Conservation (phyloP, 2,329 filamentous ascomycete genomes). For the Ceratocystis lukuohia region DNA sequence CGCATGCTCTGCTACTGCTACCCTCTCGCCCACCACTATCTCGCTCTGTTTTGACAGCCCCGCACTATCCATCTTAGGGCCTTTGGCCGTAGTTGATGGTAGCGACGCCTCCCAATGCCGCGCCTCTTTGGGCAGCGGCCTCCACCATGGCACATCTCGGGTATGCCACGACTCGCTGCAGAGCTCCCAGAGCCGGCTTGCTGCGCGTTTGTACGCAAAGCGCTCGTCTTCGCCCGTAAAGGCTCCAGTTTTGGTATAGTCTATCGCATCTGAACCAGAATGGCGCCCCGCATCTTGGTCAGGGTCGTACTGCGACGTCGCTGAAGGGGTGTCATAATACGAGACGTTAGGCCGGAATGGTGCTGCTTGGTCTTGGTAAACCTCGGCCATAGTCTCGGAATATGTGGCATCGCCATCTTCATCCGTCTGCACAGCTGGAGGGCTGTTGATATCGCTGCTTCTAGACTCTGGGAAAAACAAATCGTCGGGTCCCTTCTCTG, state of each 20-base stretch:
- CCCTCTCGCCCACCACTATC: constrained; percentile 10
- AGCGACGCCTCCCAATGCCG: constrained; percentile 48
- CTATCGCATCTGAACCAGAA: constrained; percentile 30
- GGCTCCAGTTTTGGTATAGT: constrained; percentile 54
- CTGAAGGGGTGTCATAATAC: constrained; percentile 40
- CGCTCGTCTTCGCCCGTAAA: constrained; percentile 72
- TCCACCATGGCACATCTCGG: constrained; percentile 51
- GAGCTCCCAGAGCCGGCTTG: constrained; percentile 70
- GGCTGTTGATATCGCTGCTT: constrained; percentile 14
- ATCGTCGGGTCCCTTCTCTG: constrained; percentile 53
- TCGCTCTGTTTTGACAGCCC: constrained; percentile 13
- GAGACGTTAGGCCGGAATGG: constrained; percentile 71
- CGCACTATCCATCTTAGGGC: constrained; percentile 10
- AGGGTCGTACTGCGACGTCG: constrained; percentile 38
- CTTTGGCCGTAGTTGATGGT: constrained; percentile 10
- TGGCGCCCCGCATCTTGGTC: constrained; percentile 44
- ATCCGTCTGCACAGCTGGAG: background rate
- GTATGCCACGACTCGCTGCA: constrained; percentile 61
- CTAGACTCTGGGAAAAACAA: constrained; percentile 59
- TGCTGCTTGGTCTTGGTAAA: constrained; percentile 62
- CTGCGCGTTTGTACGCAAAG: constrained; percentile 67
- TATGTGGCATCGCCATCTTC: constrained; percentile 30
- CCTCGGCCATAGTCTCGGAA: constrained; percentile 42
- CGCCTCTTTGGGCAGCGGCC: constrained; percentile 48
- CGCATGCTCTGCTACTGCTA: constrained; percentile 15